phyloP scores from a whole-genome alignment of 768 basidiomycete species.

The Termitomyces sp. region DNA sequence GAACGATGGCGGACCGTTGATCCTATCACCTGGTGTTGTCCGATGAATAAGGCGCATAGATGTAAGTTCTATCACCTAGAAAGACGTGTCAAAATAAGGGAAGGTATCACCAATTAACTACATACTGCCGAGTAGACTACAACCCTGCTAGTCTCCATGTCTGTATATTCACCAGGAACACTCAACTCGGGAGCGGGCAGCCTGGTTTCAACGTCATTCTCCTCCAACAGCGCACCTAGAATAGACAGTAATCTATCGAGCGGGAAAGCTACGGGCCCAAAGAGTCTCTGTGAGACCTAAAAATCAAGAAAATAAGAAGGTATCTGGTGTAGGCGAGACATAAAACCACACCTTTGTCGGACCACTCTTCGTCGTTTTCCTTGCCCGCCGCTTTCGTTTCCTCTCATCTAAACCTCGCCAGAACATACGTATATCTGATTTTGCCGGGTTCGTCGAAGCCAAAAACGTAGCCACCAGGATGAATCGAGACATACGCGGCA shows the following conservation, averaged over 20 bases:
- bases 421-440: slow-evolving; percentile 80
- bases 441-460: slow-evolving; percentile 80
- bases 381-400: slow-evolving; percentile 43
- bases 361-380: slow-evolving; percentile 33
- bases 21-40: slow-evolving; percentile 50
- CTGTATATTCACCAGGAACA: slow-evolving; percentile 66
- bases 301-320: not conserved
- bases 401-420: slow-evolving; percentile 67
- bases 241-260: slow-evolving; percentile 47
- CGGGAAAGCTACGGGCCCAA: slow-evolving; percentile 1
- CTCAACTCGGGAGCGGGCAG: slow-evolving; percentile 38
- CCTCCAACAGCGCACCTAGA: slow-evolving; percentile 70
- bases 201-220: slow-evolving; percentile 54
- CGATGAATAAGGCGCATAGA: slow-evolving; percentile 63
- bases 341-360: slow-evolving; percentile 18
- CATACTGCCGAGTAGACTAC: slow-evolving; percentile 56
- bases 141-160: slow-evolving; percentile 67
- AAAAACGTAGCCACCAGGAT: slow-evolving; percentile 37
- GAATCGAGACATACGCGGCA: slow-evolving; percentile 3
- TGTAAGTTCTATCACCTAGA: slow-evolving; percentile 61
- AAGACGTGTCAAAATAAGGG: not conserved
- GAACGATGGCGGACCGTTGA: slow-evolving; percentile 68
- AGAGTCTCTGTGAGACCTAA: slow-evolving; percentile 56
- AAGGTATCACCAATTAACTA: slow-evolving; percentile 7
- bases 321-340: too few species aligned